Evolutionary conservation across 73 alveolate species (phyloP), one percentile per base, ranked within the genome.

Genomic region (Urostyla sp.): DNA sequence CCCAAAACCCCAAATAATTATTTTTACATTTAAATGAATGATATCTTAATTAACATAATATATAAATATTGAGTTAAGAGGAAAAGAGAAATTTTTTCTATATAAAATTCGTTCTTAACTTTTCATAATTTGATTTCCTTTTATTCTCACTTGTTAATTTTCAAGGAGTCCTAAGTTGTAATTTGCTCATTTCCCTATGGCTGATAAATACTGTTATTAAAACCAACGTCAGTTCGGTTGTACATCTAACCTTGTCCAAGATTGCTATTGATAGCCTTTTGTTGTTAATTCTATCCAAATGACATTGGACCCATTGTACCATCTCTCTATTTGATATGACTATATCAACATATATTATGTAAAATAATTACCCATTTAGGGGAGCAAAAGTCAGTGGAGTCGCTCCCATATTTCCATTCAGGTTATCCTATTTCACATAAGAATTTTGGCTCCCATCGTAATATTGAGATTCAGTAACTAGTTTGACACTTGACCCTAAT

Each of bases 321-420:
- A 27, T 46, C 31, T 26, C 31, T 8, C 27, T 8, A n/a, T 55
- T 7, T 13, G 24, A 27, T 55, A 6, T 27, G 20, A 55, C 72
- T 55, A 55, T n/a, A 40, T 40, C 15, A 10, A 50, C 15, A n/a
- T n/a, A 50, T 16, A 16, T 50, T 16, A 31, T 16, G 21, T 50
- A 31, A 7, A 8, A 55, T 21, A 6, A 27, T 20, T 55, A 55
- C 72, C 31, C 72, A 4, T 6, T 7, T 11, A 4, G 24, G 6
- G 72, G 72, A 26, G 72, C 72, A 28, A 55, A 55, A 7, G 72
- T 27, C n/a, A 55, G 46, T 21, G 72, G 72, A 13, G 45, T n/a
- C n/a, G n/a, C n/a, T n/a, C n/a, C n/a, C n/a, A n/a, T n/a, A n/a
- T n/a, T n/a, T n/a, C n/a, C n/a, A n/a, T n/a, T n/a, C n/a, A n/a